Percentiles rank a stretch among this genome's conserved stretches.
phyloP scores from a whole-genome alignment of 2,329 filamentous ascomycete genomes.

The Mollisia scopiformis region DNA sequence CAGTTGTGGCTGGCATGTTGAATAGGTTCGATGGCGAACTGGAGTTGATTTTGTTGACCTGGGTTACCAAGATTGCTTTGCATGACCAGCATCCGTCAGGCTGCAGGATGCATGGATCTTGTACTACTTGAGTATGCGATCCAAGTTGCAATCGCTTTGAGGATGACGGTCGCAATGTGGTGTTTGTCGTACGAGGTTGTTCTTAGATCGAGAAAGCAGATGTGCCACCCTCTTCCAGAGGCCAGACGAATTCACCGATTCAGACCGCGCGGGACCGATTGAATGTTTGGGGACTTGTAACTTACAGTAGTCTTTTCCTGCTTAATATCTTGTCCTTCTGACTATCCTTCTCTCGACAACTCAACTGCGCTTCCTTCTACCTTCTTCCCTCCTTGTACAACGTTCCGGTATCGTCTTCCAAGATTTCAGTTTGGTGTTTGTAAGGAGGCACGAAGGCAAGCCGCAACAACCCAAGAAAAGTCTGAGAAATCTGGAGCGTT shows the following conservation, averaged over 20 bases:
- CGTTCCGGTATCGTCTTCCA: conserved; percentile 29
- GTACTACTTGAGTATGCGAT: conserved; percentile 29
- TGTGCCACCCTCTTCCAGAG: conserved; percentile 24
- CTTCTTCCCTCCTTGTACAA: conserved; percentile 37
- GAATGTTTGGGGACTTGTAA: no score
- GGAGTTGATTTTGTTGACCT: conserved; percentile 24
- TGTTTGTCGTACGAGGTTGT: neutral
- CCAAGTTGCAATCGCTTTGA: conserved; percentile 6
- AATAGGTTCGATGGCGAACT: conserved; percentile 16
- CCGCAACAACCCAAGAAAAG: neutral
- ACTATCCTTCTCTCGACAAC: conserved; percentile 31
- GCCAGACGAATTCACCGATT: conserved; percentile 13
- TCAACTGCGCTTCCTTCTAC: conserved; percentile 34
- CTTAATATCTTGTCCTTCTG: conserved; percentile 20
- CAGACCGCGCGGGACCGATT: conserved; percentile 3
- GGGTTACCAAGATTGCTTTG: conserved; percentile 30
- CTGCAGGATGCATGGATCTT: conserved; percentile 38
- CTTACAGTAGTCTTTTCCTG: conserved; percentile 21
- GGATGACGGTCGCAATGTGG: conserved; percentile 3
- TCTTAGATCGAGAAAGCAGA: conserved; percentile 20
- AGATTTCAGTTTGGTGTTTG: conserved; percentile 27
- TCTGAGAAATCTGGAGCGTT: neutral
- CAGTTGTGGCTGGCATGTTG: conserved; percentile 36
- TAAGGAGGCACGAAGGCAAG: conserved; percentile 13
- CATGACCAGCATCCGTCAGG: conserved; percentile 36